Base-by-base conservation (phyloP, 2,329 filamentous ascomycete genomes). In the Sphaerulina musiva region DNA sequence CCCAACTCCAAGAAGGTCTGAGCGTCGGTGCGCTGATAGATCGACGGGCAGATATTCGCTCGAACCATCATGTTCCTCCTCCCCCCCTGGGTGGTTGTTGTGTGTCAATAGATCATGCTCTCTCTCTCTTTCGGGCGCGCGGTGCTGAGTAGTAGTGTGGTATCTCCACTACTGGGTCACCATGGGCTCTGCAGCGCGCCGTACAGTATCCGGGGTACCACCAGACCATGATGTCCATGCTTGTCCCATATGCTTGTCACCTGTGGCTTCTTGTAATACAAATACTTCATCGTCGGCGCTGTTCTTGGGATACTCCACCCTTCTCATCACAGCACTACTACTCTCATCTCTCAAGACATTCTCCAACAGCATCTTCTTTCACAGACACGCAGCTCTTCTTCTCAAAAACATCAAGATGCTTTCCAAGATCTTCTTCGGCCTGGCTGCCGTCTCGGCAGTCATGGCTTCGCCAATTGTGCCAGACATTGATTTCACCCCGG, bases 381-480 rank as follows among this genome's bases (percentile, higher is more conserved):
- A 53, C 43, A 53, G 17, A 26, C 42, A 17, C 14, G 14, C 23
- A 31, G 39, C n/a, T 42, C 40, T 9, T 17, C 36, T 10, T 39
- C 20, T 31, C 34, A 17, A n/a, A 4, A 29, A 36, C 29, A 11
- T 38, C 51, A 48, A 41, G 46, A 53, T 53, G 52, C 42, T 54
- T 20, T 54, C 46, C 36, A 32, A 44, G 14, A 36, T 54, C 46
- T n/a, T 54, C 14, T 32, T 54, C 34, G 42, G 32, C 42, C 26
- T 54, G 4, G 23, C 42, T 12, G 52, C 52, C 41, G 52, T 26
- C 7, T 49, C 49, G 41, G 52, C 42, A 32, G 36, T 44, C 46
- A 44, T 45, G 9, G 46, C 46, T 40, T 44, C 52, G 12, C 52
- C 46, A 17, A 39, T 43, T 4, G 9, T 32, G 6, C 20, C 45